Percentiles rank a stretch among this genome's conserved stretches.
phyloP scores from a whole-genome alignment of 2,329 filamentous ascomycete species.

The Lanzia echinophila region DNA sequence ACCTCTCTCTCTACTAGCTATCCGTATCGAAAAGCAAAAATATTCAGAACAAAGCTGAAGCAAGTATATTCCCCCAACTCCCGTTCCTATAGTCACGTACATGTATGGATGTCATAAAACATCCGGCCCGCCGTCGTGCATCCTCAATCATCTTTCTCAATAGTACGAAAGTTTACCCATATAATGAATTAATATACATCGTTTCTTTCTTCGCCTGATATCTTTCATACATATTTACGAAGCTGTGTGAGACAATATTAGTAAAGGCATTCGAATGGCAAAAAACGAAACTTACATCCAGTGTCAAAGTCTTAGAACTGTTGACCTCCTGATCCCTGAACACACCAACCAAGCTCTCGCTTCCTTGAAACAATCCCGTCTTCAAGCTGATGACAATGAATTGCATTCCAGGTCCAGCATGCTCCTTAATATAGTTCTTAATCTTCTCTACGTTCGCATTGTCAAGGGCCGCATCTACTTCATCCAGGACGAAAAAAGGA shows the following conservation, averaged over 20 bases:
- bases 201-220: not conserved
- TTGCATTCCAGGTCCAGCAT: slow-evolving; percentile 95
- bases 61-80: not conserved
- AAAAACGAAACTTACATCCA: slow-evolving; percentile 71
- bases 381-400: slow-evolving; percentile 98
- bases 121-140: slow-evolving; percentile 4
- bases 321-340: slow-evolving; percentile 94
- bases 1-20: not conserved
- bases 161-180: not conserved
- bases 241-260: slow-evolving; percentile 19
- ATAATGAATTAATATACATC: slow-evolving; percentile 2
- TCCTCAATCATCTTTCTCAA: not conserved
- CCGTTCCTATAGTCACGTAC: not conserved
- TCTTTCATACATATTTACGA: slow-evolving; percentile 23
- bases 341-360: slow-evolving; percentile 89
- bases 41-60: not conserved
- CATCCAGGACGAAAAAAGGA: slow-evolving; percentile 96
- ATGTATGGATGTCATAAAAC: slow-evolving; percentile 2
- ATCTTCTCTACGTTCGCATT: slow-evolving; percentile 96
- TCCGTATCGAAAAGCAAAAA: not conserved
- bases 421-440: slow-evolving; percentile 90
- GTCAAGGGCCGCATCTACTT: slow-evolving; percentile 96
- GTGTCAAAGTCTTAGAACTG: slow-evolving; percentile 80
- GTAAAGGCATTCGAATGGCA: not conserved
- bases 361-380: slow-evolving; percentile 91